Conservation (phyloP, 2,329 filamentous ascomycete genomes). For the Sporothrix brunneoviolacea region DNA sequence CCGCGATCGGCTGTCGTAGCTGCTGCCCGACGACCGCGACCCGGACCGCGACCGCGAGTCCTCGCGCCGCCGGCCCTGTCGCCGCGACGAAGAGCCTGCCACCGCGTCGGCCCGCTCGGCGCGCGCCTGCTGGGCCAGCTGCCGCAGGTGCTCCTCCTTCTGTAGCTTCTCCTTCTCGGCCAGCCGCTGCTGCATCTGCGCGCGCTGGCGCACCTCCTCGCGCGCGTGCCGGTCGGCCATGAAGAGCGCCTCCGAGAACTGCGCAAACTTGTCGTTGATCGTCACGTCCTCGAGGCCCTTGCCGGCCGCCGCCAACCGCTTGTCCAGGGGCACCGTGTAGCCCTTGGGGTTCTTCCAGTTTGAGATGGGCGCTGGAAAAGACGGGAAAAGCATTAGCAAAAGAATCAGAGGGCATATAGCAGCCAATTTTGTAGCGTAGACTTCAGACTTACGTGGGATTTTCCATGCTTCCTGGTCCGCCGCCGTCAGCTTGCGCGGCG, state of each 20-base stretch:
- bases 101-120: slow-evolving; percentile 59
- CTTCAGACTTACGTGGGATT: slow-evolving; percentile 46
- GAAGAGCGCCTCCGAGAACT: slow-evolving; percentile 89
- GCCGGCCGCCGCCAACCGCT: slow-evolving; percentile 89
- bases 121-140: slow-evolving; percentile 83
- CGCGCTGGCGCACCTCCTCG: slow-evolving; percentile 88
- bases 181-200: slow-evolving; percentile 89
- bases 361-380: slow-evolving; percentile 65
- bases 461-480: slow-evolving; percentile 97
- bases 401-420: too few species aligned
- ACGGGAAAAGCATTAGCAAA: slow-evolving; percentile 19
- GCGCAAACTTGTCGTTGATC: slow-evolving; percentile 98
- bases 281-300: slow-evolving; percentile 85
- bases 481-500: slow-evolving; percentile 87
- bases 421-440: too few species aligned
- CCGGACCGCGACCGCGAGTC: slow-evolving; percentile 15
- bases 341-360: slow-evolving; percentile 99
- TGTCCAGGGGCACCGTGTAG: slow-evolving; percentile 92
- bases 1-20: slow-evolving; percentile 19
- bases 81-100: slow-evolving; percentile 30
- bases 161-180: slow-evolving; percentile 94
- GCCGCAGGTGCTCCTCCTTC: slow-evolving; percentile 86
- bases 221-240: slow-evolving; percentile 91
- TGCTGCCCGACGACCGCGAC: not conserved
- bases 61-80: not conserved